Conservation (phyloP, 2,329 filamentous ascomycete species). For the Aspergillus tanneri region DNA sequence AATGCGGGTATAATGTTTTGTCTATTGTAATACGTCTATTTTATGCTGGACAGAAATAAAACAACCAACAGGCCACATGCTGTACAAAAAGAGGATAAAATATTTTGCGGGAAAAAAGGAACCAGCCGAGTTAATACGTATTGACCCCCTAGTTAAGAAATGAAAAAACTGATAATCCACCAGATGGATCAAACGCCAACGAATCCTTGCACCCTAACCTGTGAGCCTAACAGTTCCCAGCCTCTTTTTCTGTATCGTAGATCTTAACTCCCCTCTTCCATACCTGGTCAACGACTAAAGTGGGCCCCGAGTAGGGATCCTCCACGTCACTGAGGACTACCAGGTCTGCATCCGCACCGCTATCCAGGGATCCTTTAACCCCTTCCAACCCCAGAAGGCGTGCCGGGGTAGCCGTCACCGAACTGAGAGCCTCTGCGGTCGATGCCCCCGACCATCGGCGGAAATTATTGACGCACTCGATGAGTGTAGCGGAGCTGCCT, state of each 20-base stretch:
- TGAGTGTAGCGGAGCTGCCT: constrained; percentile 56
- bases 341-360: constrained; percentile 44
- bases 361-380: constrained; percentile 40
- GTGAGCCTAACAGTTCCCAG: constrained; percentile 1
- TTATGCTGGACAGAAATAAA: too few relatives aligned
- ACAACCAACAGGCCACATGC: not conserved
- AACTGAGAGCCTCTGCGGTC: constrained; percentile 42
- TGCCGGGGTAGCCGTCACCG: constrained; percentile 42
- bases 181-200: not conserved
- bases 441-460: constrained; percentile 41
- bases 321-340: constrained; percentile 39
- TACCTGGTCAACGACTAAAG: constrained; percentile 42
- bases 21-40: too few relatives aligned
- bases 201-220: not conserved
- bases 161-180: not conserved
- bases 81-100: not conserved
- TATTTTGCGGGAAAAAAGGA: not conserved
- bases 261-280: constrained; percentile 46
- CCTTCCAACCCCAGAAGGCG: constrained; percentile 40
- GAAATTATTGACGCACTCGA: constrained; percentile 48
- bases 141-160: not conserved
- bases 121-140: not conserved
- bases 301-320: constrained; percentile 32
- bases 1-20: too few relatives aligned
- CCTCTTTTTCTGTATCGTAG: constrained; percentile 35